Conservation (phyloP, 2,329 filamentous ascomycete species). For the Hirsutella thompsonii region DNA sequence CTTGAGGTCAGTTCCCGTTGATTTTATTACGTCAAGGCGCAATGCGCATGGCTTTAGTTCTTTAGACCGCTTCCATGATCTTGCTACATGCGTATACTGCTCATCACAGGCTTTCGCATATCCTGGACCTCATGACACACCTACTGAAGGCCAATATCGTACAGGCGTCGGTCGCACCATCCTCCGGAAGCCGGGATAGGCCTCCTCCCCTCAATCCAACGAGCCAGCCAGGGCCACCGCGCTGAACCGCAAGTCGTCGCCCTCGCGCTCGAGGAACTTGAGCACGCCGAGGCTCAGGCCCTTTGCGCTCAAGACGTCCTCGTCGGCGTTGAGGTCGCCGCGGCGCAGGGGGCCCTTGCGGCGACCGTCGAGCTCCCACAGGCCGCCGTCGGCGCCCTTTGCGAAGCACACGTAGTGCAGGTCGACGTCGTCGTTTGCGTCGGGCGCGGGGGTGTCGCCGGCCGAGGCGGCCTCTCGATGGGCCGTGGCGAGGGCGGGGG, state of each 20-base stretch:
- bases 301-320: constrained; percentile 64
- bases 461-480: constrained; percentile 64
- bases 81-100: too few species aligned
- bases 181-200: too few species aligned
- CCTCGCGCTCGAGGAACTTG: constrained; percentile 42
- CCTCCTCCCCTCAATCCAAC: constrained; percentile 26
- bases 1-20: too few species aligned
- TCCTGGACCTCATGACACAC: too few species aligned
- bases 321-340: constrained; percentile 41
- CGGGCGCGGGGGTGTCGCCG: constrained; percentile 69
- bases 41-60: too few species aligned
- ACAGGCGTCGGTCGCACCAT: too few species aligned
- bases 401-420: constrained; percentile 95
- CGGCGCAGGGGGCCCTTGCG: constrained; percentile 42
- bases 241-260: constrained; percentile 44
- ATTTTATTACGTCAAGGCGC: too few species aligned
- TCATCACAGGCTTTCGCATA: too few species aligned
- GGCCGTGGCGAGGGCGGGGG: constrained; percentile 60
- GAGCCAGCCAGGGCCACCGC: constrained; percentile 42
- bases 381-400: constrained; percentile 51
- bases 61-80: too few species aligned
- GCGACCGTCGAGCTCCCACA: constrained; percentile 50
- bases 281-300: constrained; percentile 58
- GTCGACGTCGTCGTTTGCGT: constrained; percentile 71
- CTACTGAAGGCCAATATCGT: too few species aligned